phyloP scores from a whole-genome alignment of 768 basidiomycete species.

The Strobilomyces confusus region DNA sequence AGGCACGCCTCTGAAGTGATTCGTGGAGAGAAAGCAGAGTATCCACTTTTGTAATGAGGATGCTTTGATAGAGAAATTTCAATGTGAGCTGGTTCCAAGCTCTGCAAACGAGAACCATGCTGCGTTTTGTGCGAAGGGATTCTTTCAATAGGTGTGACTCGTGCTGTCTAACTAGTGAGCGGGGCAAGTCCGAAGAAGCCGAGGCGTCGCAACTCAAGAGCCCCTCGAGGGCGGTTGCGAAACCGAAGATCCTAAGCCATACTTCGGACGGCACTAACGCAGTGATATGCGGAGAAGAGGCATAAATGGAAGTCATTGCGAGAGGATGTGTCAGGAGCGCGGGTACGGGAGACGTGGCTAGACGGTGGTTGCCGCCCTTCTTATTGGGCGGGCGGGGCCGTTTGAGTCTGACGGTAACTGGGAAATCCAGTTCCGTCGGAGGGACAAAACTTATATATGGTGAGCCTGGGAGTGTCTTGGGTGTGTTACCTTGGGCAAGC shows the following conservation, averaged over 20 bases:
- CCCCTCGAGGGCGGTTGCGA: slow-evolving; percentile 14
- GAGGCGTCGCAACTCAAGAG: slow-evolving; percentile 10
- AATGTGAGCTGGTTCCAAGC: slow-evolving; percentile 21
- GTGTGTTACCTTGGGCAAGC: too few species aligned
- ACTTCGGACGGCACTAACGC: slow-evolving; percentile 25
- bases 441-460: slow-evolving; percentile 9
- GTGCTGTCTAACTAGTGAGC: slow-evolving; percentile 10
- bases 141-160: slow-evolving; percentile 16
- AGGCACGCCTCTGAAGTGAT: slow-evolving; percentile 10
- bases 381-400: neutral
- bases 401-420: neutral
- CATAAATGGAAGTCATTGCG: slow-evolving; percentile 11
- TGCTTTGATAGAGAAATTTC: slow-evolving; percentile 21
- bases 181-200: slow-evolving; percentile 19
- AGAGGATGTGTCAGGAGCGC: neutral
- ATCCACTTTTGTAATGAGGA: slow-evolving; percentile 20
- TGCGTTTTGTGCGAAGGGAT: slow-evolving; percentile 23
- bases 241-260: slow-evolving; percentile 26
- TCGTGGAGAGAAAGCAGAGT: slow-evolving; percentile 13
- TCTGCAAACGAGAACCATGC: slow-evolving; percentile 22
- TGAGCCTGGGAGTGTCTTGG: slow-evolving; percentile 15
- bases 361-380: neutral
- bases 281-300: neutral
- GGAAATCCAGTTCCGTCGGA: neutral
- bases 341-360: neutral